phyloP scores from a whole-genome alignment of 2,329 filamentous ascomycete genomes.

The Pseudocercospora musae region DNA sequence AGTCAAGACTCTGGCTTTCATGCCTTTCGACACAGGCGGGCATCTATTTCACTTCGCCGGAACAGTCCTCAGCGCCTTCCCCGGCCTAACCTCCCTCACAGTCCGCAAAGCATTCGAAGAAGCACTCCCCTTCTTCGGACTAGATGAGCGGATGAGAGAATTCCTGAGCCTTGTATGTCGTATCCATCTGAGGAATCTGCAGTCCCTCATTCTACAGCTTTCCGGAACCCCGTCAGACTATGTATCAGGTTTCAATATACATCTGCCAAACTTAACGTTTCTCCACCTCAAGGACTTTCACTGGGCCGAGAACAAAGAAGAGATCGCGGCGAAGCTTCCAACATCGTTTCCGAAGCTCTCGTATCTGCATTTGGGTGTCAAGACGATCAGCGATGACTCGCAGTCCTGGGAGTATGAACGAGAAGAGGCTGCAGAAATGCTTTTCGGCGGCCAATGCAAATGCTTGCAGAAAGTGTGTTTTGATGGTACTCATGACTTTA shows the following conservation, averaged over 20 bases:
- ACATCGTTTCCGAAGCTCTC: not conserved
- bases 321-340: not conserved
- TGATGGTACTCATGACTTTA: not conserved
- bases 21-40: not conserved
- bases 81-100: not conserved
- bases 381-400: not conserved
- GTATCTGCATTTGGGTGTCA: not conserved
- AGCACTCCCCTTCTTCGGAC: not conserved
- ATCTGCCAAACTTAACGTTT: not conserved
- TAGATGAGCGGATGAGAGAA: not conserved
- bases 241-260: not conserved
- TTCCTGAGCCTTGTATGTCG: not conserved
- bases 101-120: not conserved
- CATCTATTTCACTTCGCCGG: not conserved
- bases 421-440: not conserved
- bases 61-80: not conserved
- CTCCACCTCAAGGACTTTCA: not conserved
- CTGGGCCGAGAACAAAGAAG: not conserved
- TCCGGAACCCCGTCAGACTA: not conserved
- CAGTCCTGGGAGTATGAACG: not conserved
- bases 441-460: not conserved
- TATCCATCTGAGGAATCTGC: not conserved
- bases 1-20: not conserved
- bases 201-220: not conserved
- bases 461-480: not conserved